Conservation (phyloP, 192 early-diverging fungal genomes). For the Phycomyces blakesleeanus region DNA sequence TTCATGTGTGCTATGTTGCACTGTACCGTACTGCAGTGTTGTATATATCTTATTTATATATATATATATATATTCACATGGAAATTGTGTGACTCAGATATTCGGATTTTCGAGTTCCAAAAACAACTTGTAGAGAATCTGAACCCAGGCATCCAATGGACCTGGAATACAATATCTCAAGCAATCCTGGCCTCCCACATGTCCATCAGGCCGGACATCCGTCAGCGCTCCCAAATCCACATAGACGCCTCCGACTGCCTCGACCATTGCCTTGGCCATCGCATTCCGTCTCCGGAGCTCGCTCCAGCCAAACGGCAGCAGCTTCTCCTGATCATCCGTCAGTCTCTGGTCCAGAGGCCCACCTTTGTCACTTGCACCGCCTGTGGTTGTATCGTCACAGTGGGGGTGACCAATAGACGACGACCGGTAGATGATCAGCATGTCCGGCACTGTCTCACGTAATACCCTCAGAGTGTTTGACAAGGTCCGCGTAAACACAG, state of each 20-base stretch:
- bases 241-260: constrained; percentile 49
- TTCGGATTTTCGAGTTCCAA: neutral
- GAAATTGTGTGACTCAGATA: neutral
- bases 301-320: constrained; percentile 34
- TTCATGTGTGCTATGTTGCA: no score
- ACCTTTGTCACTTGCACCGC: no score
- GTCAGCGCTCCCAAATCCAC: constrained; percentile 44
- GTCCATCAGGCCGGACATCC: constrained; percentile 44
- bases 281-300: constrained; percentile 45
- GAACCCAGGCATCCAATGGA: constrained; percentile 46
- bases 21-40: no score
- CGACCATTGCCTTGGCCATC: constrained; percentile 46
- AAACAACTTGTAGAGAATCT: constrained; percentile 35
- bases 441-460: constrained; percentile 28
- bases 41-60: neutral
- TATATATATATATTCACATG: neutral
- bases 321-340: constrained; percentile 29
- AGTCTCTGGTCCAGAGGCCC: constrained; percentile 33
- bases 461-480: constrained; percentile 34
- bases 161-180: constrained; percentile 54
- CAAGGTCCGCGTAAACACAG: constrained; percentile 31
- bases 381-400: constrained; percentile 42
- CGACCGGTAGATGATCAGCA: constrained; percentile 48
- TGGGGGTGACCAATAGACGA: constrained; percentile 46
- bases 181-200: constrained; percentile 55